Evolutionary conservation across 75 land plant species (phyloP).

Genomic region (Picea glauca): DNA sequence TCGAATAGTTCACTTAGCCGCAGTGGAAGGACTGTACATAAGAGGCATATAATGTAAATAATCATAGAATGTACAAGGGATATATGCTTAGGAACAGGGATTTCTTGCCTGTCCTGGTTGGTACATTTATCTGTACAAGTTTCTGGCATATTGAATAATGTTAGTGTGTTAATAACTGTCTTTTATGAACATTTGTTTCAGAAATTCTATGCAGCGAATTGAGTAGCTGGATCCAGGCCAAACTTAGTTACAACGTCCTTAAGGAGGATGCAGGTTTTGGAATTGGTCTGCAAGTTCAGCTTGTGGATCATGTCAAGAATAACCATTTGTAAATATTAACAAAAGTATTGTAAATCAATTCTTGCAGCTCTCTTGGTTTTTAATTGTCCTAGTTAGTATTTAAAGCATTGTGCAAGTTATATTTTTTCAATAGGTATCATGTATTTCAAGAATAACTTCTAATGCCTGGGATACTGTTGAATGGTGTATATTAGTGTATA

Average conservation of each 20-base stretch:
- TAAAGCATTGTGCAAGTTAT: too few species aligned
- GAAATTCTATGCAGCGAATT: background rate
- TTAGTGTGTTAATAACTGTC: background rate
- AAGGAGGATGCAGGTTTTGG: background rate
- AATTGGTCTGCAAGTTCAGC: background rate
- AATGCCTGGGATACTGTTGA: too few species aligned
- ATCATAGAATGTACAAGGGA: background rate
- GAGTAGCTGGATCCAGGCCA: background rate
- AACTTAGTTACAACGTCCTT: background rate
- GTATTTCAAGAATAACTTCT: too few species aligned
- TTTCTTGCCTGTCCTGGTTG: background rate
- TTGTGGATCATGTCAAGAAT: background rate
- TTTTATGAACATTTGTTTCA: background rate
- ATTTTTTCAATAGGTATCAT: too few species aligned
- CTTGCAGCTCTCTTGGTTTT: background rate
- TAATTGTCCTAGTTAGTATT: too few species aligned
- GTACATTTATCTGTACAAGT: slow-evolving; percentile 4
- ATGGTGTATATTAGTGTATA: too few species aligned
- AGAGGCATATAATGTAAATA: slow-evolving; percentile 7
- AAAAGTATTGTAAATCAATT: background rate
- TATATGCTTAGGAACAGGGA: background rate
- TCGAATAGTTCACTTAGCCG: slow-evolving; percentile 18
- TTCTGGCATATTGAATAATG: background rate
- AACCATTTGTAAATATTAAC: background rate
- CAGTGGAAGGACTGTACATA: slow-evolving; percentile 33